Evolutionary conservation across 2,329 filamentous ascomycete genomes (phyloP).

Genomic region (Fusarium sulawesiense): DNA sequence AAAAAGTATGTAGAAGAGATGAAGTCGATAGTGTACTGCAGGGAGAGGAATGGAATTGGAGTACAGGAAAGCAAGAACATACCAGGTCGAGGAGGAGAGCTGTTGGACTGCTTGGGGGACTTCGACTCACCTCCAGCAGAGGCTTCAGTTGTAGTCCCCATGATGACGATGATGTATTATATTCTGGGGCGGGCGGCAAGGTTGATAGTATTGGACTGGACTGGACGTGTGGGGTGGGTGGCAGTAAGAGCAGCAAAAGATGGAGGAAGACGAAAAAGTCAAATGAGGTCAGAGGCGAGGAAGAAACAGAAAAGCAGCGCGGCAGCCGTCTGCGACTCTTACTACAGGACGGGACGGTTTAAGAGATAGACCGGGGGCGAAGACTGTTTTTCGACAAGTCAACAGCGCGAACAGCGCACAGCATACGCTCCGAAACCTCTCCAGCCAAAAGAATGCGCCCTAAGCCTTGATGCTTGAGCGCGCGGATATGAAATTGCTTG

Average conservation of each 20-base stretch:
- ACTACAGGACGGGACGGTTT: conserved; percentile 40
- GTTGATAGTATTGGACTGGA: conserved; percentile 40
- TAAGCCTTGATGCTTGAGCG: conserved; percentile 15
- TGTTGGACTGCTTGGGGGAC: conserved; percentile 61
- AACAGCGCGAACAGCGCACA: conserved; percentile 35
- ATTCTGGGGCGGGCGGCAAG: conserved; percentile 47
- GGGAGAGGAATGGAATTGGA: conserved; percentile 9
- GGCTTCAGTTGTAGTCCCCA: conserved; percentile 56
- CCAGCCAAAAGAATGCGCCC: conserved; percentile 10
- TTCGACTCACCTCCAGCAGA: conserved; percentile 58
- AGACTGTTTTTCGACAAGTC: conserved; percentile 38
- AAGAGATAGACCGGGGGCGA: conserved; percentile 38
- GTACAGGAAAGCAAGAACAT: conserved; percentile 41
- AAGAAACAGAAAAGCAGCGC: conserved; percentile 40
- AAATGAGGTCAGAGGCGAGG: conserved; percentile 57
- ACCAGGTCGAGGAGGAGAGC: conserved; percentile 59
- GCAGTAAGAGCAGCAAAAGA: conserved; percentile 42
- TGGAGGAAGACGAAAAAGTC: conserved; percentile 47
- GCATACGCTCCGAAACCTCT: conserved; percentile 24
- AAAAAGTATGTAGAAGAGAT: background rate
- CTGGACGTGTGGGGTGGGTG: conserved; percentile 47
- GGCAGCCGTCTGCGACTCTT: conserved; percentile 37
- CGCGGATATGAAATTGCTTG: conserved; percentile 7
- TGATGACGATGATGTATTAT: conserved; percentile 63
- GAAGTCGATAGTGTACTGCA: conserved; percentile 4